Base-by-base conservation (phyloP, 345 rosid species). In the Combretum micranthum region DNA sequence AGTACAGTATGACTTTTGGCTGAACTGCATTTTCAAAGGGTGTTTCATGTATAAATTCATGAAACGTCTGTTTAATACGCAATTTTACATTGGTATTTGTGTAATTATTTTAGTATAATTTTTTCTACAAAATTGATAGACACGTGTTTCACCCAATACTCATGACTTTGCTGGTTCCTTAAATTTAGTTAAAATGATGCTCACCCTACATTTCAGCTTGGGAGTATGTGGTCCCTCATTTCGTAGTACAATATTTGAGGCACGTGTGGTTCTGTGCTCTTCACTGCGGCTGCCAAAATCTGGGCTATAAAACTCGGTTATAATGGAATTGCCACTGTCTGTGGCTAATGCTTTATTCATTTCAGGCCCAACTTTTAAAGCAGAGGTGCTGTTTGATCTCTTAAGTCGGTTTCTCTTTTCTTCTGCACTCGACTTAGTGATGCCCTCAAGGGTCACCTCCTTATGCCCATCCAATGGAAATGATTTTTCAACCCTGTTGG, bases 311-410 rank as follows among this genome's bases (percentile, higher is more conserved):
- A 82, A 86, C 73, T 90, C 96, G 16, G 90, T 63, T 57, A 94
- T 84, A 56, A 89, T 70, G 42, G 91, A 63, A 52, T 78, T 80
- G 64, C 72, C 80, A 71, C 64, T 69, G 61, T 80, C 86, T 75
- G 76, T 88, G 15, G 67, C 67, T 64, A 67, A 63, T 64, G 61
- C 78, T 47, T 71, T 79, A 57, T 78, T 80, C 0, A 67, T 67
- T 43, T 77, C 85, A 64, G 85, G 73, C 55, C 66, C 58, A 45
- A 37, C 54, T 66, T 63, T 73, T 71, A 93, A 75, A 69, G 78
- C 90, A 58, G 97, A 84, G 49, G 90, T 80, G 60, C 97, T 90
- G 65, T 67, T 87, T 65, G 95, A 90, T 72, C 96, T 87, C 82
- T 85, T 87, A 61, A 87, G 86, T 63, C 71, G 65, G 60, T 49